phyloP scores from a whole-genome alignment of 768 basidiomycete species.

The Mycena venus region DNA sequence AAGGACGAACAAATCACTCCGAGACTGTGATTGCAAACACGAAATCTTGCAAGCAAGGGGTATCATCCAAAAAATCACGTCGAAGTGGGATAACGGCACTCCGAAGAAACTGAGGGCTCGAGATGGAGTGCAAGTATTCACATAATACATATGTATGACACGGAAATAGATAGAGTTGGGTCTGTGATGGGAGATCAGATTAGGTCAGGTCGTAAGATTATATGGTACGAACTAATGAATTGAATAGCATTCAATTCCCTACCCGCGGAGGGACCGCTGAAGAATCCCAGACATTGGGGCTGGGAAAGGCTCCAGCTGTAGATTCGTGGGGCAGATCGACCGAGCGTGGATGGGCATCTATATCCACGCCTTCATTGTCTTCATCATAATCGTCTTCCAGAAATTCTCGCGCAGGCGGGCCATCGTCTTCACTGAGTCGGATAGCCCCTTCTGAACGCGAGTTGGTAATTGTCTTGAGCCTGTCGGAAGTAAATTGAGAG shows the following conservation, averaged over 20 bases:
- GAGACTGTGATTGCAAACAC: too few species aligned
- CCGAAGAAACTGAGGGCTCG: too few species aligned
- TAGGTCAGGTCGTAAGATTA: not conserved
- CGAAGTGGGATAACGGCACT: too few species aligned
- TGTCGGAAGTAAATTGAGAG: conserved; percentile 39
- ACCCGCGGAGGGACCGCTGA: not conserved
- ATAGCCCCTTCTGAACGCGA: conserved; percentile 67
- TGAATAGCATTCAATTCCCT: not conserved
- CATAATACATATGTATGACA: not conserved
- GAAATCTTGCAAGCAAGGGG: too few species aligned
- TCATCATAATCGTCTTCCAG: conserved; percentile 72
- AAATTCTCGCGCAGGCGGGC: conserved; percentile 78
- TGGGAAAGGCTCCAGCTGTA: not conserved
- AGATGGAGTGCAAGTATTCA: not conserved
- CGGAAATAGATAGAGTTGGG: not conserved
- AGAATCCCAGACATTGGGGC: not conserved
- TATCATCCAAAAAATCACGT: too few species aligned
- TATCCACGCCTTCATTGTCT: conserved; percentile 47
- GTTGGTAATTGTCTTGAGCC: conserved; percentile 68
- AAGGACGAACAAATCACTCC: too few species aligned
- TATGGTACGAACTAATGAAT: not conserved
- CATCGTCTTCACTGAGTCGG: conserved; percentile 78
- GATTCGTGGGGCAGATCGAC: not conserved
- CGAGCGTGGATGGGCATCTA: conserved; percentile 4
- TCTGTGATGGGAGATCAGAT: not conserved